Conservation (phyloP, 2,329 filamentous ascomycete genomes). For the Claviceps arundinis region DNA sequence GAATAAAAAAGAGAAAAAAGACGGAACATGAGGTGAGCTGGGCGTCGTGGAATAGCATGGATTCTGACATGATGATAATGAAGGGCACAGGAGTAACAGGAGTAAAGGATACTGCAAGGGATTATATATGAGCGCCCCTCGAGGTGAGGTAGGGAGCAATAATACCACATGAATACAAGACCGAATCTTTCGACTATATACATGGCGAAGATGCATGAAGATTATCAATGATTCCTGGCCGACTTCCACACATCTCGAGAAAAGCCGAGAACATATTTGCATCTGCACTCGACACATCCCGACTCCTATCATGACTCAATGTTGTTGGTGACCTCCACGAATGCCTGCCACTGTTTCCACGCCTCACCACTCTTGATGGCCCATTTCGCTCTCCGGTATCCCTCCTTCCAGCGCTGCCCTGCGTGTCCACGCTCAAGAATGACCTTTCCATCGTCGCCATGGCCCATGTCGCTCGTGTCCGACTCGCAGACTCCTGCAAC, state of each 20-base stretch:
- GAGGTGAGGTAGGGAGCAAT: neutral
- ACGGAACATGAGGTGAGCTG: neutral
- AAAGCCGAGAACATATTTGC: too few species aligned
- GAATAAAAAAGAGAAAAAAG: neutral
- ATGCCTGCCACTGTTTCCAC: slow-evolving; percentile 68
- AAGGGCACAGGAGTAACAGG: neutral
- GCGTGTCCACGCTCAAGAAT: slow-evolving; percentile 73
- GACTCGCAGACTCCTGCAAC: slow-evolving; percentile 77
- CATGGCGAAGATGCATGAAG: too few species aligned
- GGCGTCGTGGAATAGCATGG: neutral
- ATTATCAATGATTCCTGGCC: neutral
- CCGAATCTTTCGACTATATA: neutral
- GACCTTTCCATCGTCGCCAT: slow-evolving; percentile 67
- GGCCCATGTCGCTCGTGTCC: slow-evolving; percentile 65
- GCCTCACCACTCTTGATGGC: slow-evolving; percentile 77
- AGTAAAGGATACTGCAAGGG: neutral
- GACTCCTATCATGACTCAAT: slow-evolving; percentile 13
- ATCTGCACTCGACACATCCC: neutral
- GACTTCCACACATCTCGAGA: too few species aligned
- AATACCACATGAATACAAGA: neutral
- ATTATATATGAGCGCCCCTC: neutral
- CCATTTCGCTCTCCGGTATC: slow-evolving; percentile 75
- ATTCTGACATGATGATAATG: neutral
- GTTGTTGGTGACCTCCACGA: slow-evolving; percentile 69
- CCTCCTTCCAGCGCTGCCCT: slow-evolving; percentile 88